These are phyloP conservation scores for Aspergillus wentii DNA, from an alignment of 495 filamentous ascomycete species.

Conservation along the genomic window DNA sequence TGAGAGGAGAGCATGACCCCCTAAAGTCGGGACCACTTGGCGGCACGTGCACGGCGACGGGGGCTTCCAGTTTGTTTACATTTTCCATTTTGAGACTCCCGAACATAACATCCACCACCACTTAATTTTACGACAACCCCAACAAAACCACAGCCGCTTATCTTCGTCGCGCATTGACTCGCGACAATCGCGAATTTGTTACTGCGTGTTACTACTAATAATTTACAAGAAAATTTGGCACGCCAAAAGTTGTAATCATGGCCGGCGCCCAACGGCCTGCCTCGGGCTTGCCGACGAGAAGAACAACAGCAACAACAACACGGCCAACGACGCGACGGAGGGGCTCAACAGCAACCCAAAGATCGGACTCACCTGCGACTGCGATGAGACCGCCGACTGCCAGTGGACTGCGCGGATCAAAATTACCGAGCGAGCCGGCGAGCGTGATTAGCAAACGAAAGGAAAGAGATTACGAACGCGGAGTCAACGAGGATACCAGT, in stretches of 20 bases:
- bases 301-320: slow-evolving; percentile 46
- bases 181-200: no score
- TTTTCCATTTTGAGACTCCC: slow-evolving; percentile 31
- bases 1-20: slow-evolving; percentile 27
- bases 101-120: slow-evolving; percentile 14
- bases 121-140: slow-evolving; percentile 4
- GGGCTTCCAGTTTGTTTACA: slow-evolving; percentile 43
- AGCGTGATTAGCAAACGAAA: slow-evolving; percentile 64
- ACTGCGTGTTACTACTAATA: no score
- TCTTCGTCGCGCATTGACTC: no score
- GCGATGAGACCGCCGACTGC: slow-evolving; percentile 47
- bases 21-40: slow-evolving; percentile 3
- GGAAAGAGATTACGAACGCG: slow-evolving; percentile 73
- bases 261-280: slow-evolving; percentile 50
- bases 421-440: slow-evolving; percentile 36
- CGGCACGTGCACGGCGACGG: slow-evolving; percentile 14
- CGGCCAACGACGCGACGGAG: slow-evolving; percentile 47
- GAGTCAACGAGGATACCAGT: slow-evolving; percentile 78
- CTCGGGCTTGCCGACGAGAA: slow-evolving; percentile 46
- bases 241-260: slow-evolving; percentile 44
- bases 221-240: no score
- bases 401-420: slow-evolving; percentile 34
- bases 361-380: slow-evolving; percentile 60
- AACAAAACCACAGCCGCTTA: no score
- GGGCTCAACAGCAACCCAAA: slow-evolving; percentile 25